Percentiles rank a stretch among this genome's conserved stretches.
These are phyloP conservation scores for Ophiostoma fasciatum DNA, from an alignment of 2,329 filamentous ascomycete genomes.

Conservation along the genomic window DNA sequence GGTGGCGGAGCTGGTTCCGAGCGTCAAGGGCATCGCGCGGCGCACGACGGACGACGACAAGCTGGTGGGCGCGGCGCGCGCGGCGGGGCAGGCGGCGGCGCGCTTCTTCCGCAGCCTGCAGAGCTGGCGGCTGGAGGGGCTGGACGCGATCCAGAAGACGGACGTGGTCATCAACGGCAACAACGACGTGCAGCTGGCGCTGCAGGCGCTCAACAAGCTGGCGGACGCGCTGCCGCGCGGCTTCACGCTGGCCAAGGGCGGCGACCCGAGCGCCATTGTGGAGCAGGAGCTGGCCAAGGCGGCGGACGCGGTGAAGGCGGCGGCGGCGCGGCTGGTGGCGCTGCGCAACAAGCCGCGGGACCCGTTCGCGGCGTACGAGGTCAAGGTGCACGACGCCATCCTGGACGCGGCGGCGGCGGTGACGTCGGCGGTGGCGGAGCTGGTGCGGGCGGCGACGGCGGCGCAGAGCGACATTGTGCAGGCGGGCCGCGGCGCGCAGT, in stretches of 20 bases:
- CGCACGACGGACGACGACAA: conserved; percentile 95
- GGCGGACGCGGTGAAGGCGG: conserved; percentile 87
- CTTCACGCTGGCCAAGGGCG: conserved; percentile 65
- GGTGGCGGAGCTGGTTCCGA: conserved; percentile 84
- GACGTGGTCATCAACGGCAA: conserved; percentile 97
- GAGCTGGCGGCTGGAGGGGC: conserved; percentile 82
- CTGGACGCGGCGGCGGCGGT: conserved; percentile 85
- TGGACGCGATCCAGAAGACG: conserved; percentile 84
- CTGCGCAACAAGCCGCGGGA: conserved; percentile 94
- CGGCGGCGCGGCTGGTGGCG: conserved; percentile 76
- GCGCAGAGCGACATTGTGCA: conserved; percentile 96
- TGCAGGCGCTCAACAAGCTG: conserved; percentile 86
- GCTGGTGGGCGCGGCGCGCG: conserved; percentile 67
- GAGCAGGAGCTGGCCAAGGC: conserved; percentile 86
- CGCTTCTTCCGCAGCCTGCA: conserved; percentile 91
- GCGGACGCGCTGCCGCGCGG: conserved; percentile 85
- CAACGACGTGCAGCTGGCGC: conserved; percentile 84
- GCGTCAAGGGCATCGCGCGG: conserved; percentile 86
- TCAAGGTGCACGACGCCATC: conserved; percentile 91
- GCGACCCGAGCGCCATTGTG: conserved; percentile 84
- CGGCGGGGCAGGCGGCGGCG: conserved; percentile 74
- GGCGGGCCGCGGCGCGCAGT: conserved; percentile 75
- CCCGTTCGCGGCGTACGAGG: conserved; percentile 87
- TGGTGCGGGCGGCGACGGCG: conserved; percentile 86
- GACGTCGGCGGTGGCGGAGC: conserved; percentile 80